Evolutionary conservation across 371 early-diverging fungal genomes (phyloP), one percentile per base, ranked within the genome.

Genomic region (Lichtheimia ramosa): DNA sequence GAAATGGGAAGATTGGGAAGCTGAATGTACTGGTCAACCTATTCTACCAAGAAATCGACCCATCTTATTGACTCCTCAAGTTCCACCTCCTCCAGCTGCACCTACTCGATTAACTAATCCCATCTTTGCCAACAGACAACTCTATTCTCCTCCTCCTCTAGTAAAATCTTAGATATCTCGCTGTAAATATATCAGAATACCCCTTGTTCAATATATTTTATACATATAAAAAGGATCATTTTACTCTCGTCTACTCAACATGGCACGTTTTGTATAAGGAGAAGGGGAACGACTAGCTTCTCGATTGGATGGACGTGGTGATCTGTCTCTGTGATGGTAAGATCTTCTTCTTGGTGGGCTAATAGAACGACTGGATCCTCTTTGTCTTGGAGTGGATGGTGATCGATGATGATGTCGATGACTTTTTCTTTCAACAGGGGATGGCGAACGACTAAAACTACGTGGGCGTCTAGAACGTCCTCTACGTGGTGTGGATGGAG

Each of bases 1-100:
- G 65, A 82, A 83, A 51, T 85, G 85, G 85, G 80, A 83, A 41
- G 88, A 88, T 49, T 90, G 90, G 90, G 90, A 88, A 61, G 70
- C 79, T 41, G 88, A 88, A 25, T 75, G 88, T 25, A 74, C 74
- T 7, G 80, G 77, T 8, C 68, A 59, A 39, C 18, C 24, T 10
- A 51, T 51, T 5, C 41, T 39, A 14, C 52, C 58, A 16, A 46
- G 58, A 3, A 52, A 52, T 18, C 16, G 53, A 39, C 40, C 40
- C 12, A 52, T 40, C 6, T 13, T 52, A 20, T 24, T 43, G 2
- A 55, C 55, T 18, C 53, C 53, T 5, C 53, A 39, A 16, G 53
- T 39, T 39, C 53, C 53, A 21, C 14, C 40, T 15, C 53, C 53
- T 15, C 25, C 51, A 51, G 27, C 51, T 20, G 28, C 27, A 10